Evolutionary conservation across 2,329 filamentous ascomycete species (phyloP).

Genomic region (Erysiphe pulchra): DNA sequence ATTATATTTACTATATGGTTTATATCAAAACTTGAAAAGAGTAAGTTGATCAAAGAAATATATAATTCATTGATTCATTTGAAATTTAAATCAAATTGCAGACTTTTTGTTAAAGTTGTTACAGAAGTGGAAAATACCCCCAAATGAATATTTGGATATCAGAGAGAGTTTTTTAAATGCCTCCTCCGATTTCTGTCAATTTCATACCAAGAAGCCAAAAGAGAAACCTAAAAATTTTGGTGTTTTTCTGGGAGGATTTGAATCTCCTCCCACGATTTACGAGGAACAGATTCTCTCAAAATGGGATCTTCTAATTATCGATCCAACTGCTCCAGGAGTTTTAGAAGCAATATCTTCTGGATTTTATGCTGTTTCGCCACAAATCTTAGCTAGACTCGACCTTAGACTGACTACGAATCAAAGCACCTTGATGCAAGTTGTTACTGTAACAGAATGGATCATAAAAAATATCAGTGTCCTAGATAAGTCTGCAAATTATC

Average conservation of each 20-base stretch:
- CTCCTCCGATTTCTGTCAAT: conserved; percentile 2
- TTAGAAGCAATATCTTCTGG: conserved; percentile 12
- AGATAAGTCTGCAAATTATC: conserved; percentile 4
- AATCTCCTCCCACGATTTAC: conserved; percentile 10
- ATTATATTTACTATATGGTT: conserved; percentile 3
- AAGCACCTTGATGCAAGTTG: conserved; percentile 1
- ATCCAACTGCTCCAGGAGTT: conserved; percentile 16
- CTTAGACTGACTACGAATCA: conserved; percentile 2
- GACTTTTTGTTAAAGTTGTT: neutral
- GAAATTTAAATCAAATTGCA: neutral
- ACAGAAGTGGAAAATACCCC: conserved; percentile 3
- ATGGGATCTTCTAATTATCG: conserved; percentile 20
- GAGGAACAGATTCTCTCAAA: conserved; percentile 15
- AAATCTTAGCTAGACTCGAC: conserved; percentile 8
- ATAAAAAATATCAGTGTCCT: conserved; percentile 2
- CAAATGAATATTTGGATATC: conserved; percentile 2
- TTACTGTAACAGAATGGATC: conserved; percentile 4
- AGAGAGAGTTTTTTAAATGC: conserved; percentile 4
- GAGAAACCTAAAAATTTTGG: conserved; percentile 11
- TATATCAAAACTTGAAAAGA: neutral
- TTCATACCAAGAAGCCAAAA: conserved; percentile 3
- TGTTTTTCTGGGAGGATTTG: conserved; percentile 18
- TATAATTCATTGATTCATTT: neutral
- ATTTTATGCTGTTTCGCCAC: conserved; percentile 3
- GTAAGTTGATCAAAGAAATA: neutral